These are phyloP conservation scores for Trypanosoma brucei DNA, from an alignment of 208 protist genomes.

Conservation along the genomic window DNA sequence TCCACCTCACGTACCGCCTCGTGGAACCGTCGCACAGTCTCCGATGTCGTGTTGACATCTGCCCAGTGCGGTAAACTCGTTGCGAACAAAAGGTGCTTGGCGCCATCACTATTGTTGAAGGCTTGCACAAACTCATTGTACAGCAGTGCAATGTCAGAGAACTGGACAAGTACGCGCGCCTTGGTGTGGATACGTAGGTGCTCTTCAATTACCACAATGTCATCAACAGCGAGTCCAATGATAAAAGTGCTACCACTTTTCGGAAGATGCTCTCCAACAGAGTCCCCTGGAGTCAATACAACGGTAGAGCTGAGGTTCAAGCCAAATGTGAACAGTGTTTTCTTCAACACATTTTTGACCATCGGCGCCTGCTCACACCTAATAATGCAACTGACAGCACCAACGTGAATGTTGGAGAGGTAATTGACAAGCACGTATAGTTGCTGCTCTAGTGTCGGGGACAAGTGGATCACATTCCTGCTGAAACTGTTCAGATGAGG, in stretches of 20 bases:
- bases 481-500: neutral
- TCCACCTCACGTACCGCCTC: neutral
- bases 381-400: neutral
- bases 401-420: neutral
- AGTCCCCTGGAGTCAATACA: neutral
- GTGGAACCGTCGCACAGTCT: constrained; percentile 18
- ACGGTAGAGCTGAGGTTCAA: neutral
- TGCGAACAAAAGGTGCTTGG: constrained; percentile 29
- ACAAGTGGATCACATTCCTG: neutral
- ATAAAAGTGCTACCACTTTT: constrained; percentile 7
- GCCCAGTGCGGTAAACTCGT: constrained; percentile 52
- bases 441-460: constrained; percentile 2
- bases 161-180: constrained; percentile 23
- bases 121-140: constrained; percentile 25
- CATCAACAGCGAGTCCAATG: constrained; percentile 17
- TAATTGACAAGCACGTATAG: neutral
- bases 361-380: neutral
- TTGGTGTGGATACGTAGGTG: constrained; percentile 15
- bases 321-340: constrained; percentile 16
- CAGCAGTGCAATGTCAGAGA: constrained; percentile 30
- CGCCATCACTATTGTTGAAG: constrained; percentile 8
- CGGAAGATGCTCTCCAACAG: neutral
- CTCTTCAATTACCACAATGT: constrained; percentile 16
- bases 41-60: constrained; percentile 17
- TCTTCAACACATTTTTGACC: neutral